Conservation (phyloP, 768 basidiomycete genomes). For the Mycena capillaripes region DNA sequence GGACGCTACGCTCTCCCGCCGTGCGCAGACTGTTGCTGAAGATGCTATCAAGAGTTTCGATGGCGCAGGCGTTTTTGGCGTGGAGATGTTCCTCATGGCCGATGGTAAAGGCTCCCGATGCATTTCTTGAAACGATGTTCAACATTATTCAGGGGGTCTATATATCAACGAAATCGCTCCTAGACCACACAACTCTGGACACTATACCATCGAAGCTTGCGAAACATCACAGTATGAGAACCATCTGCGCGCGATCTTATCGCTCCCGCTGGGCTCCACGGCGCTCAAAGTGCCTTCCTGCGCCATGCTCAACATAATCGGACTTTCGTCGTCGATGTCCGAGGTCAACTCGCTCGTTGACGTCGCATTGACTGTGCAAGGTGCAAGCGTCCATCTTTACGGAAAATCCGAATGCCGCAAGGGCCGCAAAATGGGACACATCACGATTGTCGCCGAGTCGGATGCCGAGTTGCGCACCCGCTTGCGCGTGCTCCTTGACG, state of each 20-base stretch:
- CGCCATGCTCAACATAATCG: slow-evolving; percentile 96
- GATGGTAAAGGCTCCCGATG: slow-evolving; percentile 70
- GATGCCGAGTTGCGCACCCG: slow-evolving; percentile 80
- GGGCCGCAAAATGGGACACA: slow-evolving; percentile 98
- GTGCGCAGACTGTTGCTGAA: slow-evolving; percentile 84
- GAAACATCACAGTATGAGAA: slow-evolving; percentile 97
- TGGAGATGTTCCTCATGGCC: slow-evolving; percentile 96
- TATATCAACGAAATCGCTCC: slow-evolving; percentile 98
- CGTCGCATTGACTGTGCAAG: slow-evolving; percentile 77
- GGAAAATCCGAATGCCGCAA: slow-evolving; percentile 93
- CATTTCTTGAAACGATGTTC: neutral
- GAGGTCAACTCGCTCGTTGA: slow-evolving; percentile 69
- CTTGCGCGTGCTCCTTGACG: slow-evolving; percentile 81
- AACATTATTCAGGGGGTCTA: slow-evolving; percentile 67
- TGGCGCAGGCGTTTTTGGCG: slow-evolving; percentile 96
- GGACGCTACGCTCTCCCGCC: slow-evolving; percentile 65
- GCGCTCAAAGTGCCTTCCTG: slow-evolving; percentile 87
- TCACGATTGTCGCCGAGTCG: slow-evolving; percentile 87
- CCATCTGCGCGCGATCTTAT: slow-evolving; percentile 94
- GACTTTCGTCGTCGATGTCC: slow-evolving; percentile 75
- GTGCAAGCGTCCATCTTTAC: slow-evolving; percentile 90
- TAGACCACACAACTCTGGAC: slow-evolving; percentile 97
- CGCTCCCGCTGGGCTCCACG: slow-evolving; percentile 91
- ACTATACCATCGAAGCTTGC: slow-evolving; percentile 99
- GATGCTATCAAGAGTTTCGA: slow-evolving; percentile 81